phyloP scores from a whole-genome alignment of 306 rosid species.

The Glycine soja region DNA sequence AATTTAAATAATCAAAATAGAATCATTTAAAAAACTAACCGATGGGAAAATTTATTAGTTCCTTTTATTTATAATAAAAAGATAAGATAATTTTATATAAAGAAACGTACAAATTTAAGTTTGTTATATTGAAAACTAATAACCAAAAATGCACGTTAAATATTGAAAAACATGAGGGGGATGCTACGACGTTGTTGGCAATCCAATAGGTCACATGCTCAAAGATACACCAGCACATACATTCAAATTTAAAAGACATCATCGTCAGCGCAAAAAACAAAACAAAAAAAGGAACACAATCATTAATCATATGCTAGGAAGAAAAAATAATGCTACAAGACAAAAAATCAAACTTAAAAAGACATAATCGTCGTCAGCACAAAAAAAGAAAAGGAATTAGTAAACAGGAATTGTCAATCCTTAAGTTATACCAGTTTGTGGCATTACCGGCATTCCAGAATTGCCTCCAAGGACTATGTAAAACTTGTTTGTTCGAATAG shows the following conservation, averaged over 20 bases:
- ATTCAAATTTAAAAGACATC: too few species aligned
- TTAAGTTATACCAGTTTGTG: constrained; percentile 26
- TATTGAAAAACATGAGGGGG: background rate
- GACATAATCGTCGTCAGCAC: background rate
- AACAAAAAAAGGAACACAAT: background rate
- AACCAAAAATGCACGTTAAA: background rate
- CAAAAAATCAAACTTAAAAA: constrained; percentile 11
- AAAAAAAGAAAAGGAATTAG: background rate
- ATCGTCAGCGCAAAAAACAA: too few species aligned
- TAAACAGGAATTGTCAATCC: constrained; percentile 30
- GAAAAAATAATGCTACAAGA: constrained; percentile 8
- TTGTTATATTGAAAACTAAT: background rate
- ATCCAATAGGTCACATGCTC: background rate
- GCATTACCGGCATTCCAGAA: constrained; percentile 16
- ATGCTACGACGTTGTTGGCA: background rate
- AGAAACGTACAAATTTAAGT: too few species aligned
- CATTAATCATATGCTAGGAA: background rate
- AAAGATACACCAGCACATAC: background rate
- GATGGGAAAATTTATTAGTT: background rate
- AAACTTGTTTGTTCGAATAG: constrained; percentile 22
- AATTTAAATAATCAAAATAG: too few species aligned
- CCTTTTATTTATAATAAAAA: background rate
- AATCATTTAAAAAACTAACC: background rate
- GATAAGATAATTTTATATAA: too few species aligned
- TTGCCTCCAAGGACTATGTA: constrained; percentile 13